Evolutionary conservation across 2,329 filamentous ascomycete genomes (phyloP).

Genomic region (Didymella sp.): DNA sequence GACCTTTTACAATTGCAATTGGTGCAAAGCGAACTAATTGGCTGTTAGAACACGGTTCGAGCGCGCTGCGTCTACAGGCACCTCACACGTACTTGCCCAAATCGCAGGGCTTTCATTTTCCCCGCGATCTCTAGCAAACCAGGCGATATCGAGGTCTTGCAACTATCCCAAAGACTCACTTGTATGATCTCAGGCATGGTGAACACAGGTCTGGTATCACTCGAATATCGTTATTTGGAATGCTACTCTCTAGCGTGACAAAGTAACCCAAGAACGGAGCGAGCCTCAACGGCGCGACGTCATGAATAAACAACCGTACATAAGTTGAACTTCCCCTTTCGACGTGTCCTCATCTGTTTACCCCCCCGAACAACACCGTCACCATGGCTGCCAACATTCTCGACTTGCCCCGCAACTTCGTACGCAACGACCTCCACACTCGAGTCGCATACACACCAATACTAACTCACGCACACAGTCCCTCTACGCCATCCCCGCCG

Average conservation of each 20-base stretch:
- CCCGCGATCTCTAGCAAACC: no score
- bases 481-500: conserved; percentile 8
- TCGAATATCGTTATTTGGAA: conserved; percentile 1
- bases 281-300: conserved; percentile 1
- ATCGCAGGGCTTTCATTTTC: no score
- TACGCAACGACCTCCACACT: not conserved
- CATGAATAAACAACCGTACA: not conserved
- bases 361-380: not conserved
- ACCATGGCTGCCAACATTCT: conserved; percentile 11
- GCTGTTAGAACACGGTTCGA: no score
- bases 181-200: not conserved
- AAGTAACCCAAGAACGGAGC: conserved; percentile 2
- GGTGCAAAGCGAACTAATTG: no score
- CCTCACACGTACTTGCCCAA: no score
- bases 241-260: conserved; percentile 3
- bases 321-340: not conserved
- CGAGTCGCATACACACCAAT: not conserved
- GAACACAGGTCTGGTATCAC: not conserved
- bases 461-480: not conserved
- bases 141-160: no score
- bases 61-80: no score
- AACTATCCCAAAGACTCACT: not conserved
- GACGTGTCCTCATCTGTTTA: not conserved
- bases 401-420: conserved; percentile 4
- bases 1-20: no score